phyloP scores from a whole-genome alignment of 2,329 filamentous ascomycete genomes.

The Fusarium incarnatum region DNA sequence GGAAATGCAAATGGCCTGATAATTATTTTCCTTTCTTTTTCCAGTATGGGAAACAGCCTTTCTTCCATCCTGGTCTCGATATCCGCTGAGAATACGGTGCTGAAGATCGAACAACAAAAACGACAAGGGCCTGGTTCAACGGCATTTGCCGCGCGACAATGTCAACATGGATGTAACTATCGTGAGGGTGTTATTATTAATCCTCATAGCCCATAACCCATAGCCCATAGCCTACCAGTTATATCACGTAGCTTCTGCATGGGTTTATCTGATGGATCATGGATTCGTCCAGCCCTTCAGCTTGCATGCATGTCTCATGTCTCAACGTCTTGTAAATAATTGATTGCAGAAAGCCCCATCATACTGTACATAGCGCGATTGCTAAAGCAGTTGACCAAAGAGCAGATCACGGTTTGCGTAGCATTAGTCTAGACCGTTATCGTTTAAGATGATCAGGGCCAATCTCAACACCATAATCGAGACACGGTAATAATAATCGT shows the following conservation, averaged over 20 bases:
- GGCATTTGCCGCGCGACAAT: not conserved
- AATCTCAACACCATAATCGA: no score
- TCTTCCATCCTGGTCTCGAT: conserved; percentile 25
- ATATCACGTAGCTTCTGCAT: no score
- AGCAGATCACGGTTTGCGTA: conserved; percentile 8
- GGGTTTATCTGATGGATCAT: not conserved
- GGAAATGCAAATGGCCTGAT: conserved; percentile 15
- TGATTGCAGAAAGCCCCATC: conserved; percentile 5
- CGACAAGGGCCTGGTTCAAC: not conserved
- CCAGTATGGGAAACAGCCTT: conserved; percentile 9
- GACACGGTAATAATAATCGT: no score
- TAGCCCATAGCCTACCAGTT: no score
- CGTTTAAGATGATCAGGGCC: not conserved
- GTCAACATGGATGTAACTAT: not conserved
- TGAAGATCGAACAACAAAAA: conserved; percentile 18
- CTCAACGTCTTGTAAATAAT: not conserved
- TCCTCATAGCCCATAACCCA: no score
- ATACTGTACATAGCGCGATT: conserved; percentile 6
- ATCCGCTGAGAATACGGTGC: conserved; percentile 29
- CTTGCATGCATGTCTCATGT: conserved; percentile 9
- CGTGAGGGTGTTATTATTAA: not conserved
- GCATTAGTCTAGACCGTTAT: not conserved
- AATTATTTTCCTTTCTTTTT: conserved; percentile 19
- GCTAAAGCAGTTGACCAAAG: not conserved
- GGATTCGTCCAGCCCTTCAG: not conserved